Evolutionary conservation across 148 eudicot genomes (phyloP), one percentile per base, ranked within the genome.

Genomic region (Bassia scoparia): DNA sequence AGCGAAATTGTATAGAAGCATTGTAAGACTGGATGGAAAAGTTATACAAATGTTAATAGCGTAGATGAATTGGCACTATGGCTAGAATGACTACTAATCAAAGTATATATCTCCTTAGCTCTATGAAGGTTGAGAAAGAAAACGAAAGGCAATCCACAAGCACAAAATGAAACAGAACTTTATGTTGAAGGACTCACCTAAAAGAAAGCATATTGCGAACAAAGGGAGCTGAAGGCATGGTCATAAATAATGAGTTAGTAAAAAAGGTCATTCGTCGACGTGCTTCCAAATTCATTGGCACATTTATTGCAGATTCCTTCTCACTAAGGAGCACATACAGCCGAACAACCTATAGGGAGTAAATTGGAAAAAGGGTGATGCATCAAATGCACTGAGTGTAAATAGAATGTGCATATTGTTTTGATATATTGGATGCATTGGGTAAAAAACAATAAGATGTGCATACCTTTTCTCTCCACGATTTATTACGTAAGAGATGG

Each of bases 191-290:
- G 30, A 81, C 90, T 80, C 68, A 95, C 99, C 99, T 95, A 71
- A 92, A 95, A 69, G 99, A 95, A 66, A 95, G 90, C 99, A 95
- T 95, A 77, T 95, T 85, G 49, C 96, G 94, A 77, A 95, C 99
- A 88, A 81, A 88, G 21, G 99, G 99, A 81, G 99, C 97, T 59
- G 72, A 56, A 52, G 99, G 99, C 96, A 95, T 95, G 63, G 78
- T 90, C 99, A 95, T 95, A 74, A 90, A 95, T 74, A 95, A 85
- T 56, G 99, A 95, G 78, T 95, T 95, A 4, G 99, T 86, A 73
- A 95, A 95, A 81, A 95, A 95, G 49, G 99, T 92, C 83, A 90
- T 90, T 61, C 99, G 93, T 12, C 99, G 87, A 24, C 99, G 99
- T 79, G 99, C 99, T 49, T 95, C 99, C 81, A 92, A 75, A 84